phyloP scores from a whole-genome alignment of 2,329 filamentous ascomycete genomes.

The Stemphylium vesicarium region DNA sequence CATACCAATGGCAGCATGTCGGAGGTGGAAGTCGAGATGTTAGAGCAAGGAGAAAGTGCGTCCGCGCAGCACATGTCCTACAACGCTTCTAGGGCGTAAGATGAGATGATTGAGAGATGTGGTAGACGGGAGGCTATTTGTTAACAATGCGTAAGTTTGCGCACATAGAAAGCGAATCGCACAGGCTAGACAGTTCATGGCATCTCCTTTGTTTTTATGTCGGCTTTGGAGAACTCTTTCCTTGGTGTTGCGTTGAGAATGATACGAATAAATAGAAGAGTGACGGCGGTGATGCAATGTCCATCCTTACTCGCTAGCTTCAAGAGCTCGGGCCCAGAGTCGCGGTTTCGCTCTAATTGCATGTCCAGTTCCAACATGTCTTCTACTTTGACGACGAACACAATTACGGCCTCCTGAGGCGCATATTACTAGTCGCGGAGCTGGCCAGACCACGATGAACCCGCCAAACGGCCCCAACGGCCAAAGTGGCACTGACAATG shows the following conservation, averaged over 20 bases:
- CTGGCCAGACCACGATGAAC: constrained; percentile 25
- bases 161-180: too few species aligned
- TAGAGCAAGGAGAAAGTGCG: not conserved
- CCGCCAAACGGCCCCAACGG: constrained; percentile 13
- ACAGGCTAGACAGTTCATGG: too few species aligned
- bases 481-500: constrained; percentile 25
- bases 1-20: not conserved
- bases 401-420: constrained; percentile 9
- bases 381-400: not conserved
- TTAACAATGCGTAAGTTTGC: not conserved
- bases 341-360: constrained; percentile 3
- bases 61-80: not conserved
- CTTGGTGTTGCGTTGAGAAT: not conserved
- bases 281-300: constrained; percentile 2
- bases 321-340: constrained; percentile 8
- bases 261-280: not conserved
- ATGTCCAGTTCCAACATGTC: not conserved
- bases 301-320: constrained; percentile 6
- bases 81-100: not conserved
- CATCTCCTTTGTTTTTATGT: not conserved
- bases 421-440: constrained; percentile 19
- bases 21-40: constrained; percentile 13
- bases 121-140: not conserved
- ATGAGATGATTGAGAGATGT: not conserved
- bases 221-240: not conserved